These are phyloP conservation scores for Capsella rubella DNA, from an alignment of 441 rosid genomes.

Conservation along the genomic window DNA sequence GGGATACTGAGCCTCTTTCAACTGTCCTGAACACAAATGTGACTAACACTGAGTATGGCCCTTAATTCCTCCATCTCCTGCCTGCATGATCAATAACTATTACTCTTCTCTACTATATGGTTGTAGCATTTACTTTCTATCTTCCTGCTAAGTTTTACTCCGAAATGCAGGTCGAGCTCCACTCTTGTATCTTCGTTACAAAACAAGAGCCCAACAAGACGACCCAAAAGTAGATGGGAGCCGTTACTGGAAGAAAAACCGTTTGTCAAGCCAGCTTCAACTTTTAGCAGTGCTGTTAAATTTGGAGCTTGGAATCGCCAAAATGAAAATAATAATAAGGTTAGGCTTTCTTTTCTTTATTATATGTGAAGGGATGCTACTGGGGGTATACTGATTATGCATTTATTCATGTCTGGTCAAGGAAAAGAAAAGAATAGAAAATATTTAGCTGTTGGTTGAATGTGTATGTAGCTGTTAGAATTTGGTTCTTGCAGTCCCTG, in stretches of 20 bases:
- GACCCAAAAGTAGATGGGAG: constrained; percentile 99
- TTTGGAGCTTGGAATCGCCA: constrained; percentile 64
- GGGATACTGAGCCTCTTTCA: constrained; percentile 95
- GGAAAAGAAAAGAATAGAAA: constrained; percentile 10
- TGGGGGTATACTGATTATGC: background rate
- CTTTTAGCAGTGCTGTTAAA: constrained; percentile 54
- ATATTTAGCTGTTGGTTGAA: constrained; percentile 13
- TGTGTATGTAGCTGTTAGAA: constrained; percentile 34
- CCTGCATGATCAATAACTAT: constrained; percentile 23
- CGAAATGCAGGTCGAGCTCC: constrained; percentile 51
- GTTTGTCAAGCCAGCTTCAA: constrained; percentile 55
- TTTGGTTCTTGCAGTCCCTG: constrained; percentile 25
- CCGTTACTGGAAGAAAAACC: constrained; percentile 80
- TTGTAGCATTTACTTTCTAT: constrained; percentile 25
- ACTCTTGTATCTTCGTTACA: constrained; percentile 50
- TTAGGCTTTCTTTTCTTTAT: constrained; percentile 37
- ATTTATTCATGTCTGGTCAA: constrained; percentile 31
- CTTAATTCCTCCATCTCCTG: constrained; percentile 26
- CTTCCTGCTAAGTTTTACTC: constrained; percentile 37
- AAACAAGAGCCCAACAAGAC: constrained; percentile 75
- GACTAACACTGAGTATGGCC: constrained; percentile 62
- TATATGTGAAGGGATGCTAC: constrained; percentile 28
- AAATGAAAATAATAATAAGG: constrained; percentile 71
- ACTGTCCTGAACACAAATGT: constrained; percentile 58
- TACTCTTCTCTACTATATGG: constrained; percentile 28